These are phyloP conservation scores for Sisymbrium irio DNA, from an alignment of 345 rosid genomes.

Conservation along the genomic window DNA sequence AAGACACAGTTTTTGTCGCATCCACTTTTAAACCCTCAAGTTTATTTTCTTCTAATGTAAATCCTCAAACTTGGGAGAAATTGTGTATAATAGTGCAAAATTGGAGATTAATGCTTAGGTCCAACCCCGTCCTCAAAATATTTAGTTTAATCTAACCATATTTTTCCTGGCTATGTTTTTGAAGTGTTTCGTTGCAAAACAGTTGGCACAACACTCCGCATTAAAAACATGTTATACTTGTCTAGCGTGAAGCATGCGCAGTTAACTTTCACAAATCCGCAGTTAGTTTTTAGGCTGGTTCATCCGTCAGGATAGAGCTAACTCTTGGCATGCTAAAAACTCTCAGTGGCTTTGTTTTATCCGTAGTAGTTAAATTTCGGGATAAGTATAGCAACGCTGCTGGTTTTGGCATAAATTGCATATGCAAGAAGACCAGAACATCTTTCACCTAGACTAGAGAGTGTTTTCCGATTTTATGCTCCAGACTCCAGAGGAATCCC, in stretches of 20 bases:
- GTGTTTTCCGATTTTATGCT: neutral
- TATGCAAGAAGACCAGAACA: neutral
- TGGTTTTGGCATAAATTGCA: slow-evolving; percentile 14
- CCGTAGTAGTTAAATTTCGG: slow-evolving; percentile 10
- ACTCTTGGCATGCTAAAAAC: neutral
- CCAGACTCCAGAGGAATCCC: neutral
- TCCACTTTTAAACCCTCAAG: no score
- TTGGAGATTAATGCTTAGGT: no score
- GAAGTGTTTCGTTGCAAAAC: no score
- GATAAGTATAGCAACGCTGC: neutral
- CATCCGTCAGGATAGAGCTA: neutral
- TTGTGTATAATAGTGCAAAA: no score
- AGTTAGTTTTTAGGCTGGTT: neutral
- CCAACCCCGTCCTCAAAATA: no score
- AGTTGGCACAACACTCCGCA: no score
- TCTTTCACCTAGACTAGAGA: neutral
- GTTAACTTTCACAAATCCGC: neutral
- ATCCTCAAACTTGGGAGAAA: neutral
- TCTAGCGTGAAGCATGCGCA: no score
- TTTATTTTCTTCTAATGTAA: neutral
- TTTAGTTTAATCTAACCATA: no score
- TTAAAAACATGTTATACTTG: no score
- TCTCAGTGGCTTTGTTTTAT: slow-evolving; percentile 23
- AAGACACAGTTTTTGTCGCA: no score
- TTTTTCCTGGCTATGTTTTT: no score